Evolutionary conservation across 2,329 filamentous ascomycete species (phyloP), one percentile per base, ranked within the genome.

Genomic region (Fusarium gaditjirri): DNA sequence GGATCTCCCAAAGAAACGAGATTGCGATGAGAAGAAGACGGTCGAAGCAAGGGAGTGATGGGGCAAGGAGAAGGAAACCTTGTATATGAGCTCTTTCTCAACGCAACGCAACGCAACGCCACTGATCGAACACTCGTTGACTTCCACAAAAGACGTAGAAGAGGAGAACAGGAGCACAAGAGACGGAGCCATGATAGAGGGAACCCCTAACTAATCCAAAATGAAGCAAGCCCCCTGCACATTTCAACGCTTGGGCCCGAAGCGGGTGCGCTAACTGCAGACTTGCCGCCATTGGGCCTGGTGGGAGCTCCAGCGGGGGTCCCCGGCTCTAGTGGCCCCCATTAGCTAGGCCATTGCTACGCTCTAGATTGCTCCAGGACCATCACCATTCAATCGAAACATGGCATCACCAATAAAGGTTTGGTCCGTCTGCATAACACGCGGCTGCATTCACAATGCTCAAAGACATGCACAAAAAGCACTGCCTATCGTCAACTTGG

Each of bases 231-330:
- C 31, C 39, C 68, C 47, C 27, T 63, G 56, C 39, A 71, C 65
- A 42, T 46, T 55, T 54, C 61, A 50, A 67, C 71, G 73, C 74
- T 76, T 75, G 71, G 71, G 66, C 71, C 68, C 17, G 49, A 75
- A 72, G 61, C 74, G 74, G 74, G 72, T 71, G 72, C 61, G 68
- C 74, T 76, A 76, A 36, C 41, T 16, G 41, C 31, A 42, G 61
- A 36, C 71, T 75, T 75, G 71, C 60, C 73, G 73, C 54, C 61
- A 76, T 59, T 71, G 65, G 49, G 74, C 49, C 47, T 75, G 70
- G 74, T 62, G 72, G 50, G 60, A 72, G 39, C 63, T 36, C 41
- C 61, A 50, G 69, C 55, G 63, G 63, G 59, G 57, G 65, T 57
- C 60, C 67, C 67, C 61, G 67, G 65, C 46, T 47, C 49, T 39